Base-by-base conservation (phyloP, 257 asterid species). In the Rehmannia glutinosa region DNA sequence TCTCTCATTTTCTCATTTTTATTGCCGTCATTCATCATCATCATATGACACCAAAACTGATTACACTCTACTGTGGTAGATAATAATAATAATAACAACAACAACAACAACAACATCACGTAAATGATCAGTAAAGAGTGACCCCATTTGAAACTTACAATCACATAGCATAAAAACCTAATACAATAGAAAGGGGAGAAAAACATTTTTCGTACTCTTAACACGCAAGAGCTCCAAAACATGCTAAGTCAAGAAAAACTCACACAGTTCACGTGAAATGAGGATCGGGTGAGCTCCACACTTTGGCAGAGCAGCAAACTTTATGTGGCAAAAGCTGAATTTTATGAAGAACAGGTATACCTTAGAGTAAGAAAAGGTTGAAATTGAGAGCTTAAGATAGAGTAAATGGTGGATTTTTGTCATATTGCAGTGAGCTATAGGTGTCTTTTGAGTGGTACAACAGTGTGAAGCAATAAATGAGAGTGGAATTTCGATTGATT, bases 381-480 rank as follows among this genome's bases (percentile, higher is more conserved):
- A 23, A 75, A 64, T 75, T 52, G 68, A 58, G 70, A 70, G 43
- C 27, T 56, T 62, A 45, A 60, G 76, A 58, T 81, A 54, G 78
- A 49, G 64, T 49, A 36, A 74, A 77, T 54, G 72, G 76, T 35
- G 66, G 60, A 55, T 24, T 52, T 28, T 24, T 42, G 68, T 66
- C 68, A 35, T 65, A 47, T 28, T 60, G 69, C 61, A 64, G 67
- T 45, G 54, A 54, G 59, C 59, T 66, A n/a, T n/a, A n/a, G n/a
- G n/a, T n/a, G n/a, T n/a, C 52, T 66, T 42, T 58, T 41, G 82
- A 77, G 80, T 49, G 83, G 62, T 67, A 72, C 71, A 72, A 59
- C 51, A 55, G 78, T 66, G 50, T 56, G 64, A 69, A 77, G 87
- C 85, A 80, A 75, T 83, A 77, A 87, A 85, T 85, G 90, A 36